phyloP scores from a whole-genome alignment of 306 rosid species.

The Leucaena leucocephala region DNA sequence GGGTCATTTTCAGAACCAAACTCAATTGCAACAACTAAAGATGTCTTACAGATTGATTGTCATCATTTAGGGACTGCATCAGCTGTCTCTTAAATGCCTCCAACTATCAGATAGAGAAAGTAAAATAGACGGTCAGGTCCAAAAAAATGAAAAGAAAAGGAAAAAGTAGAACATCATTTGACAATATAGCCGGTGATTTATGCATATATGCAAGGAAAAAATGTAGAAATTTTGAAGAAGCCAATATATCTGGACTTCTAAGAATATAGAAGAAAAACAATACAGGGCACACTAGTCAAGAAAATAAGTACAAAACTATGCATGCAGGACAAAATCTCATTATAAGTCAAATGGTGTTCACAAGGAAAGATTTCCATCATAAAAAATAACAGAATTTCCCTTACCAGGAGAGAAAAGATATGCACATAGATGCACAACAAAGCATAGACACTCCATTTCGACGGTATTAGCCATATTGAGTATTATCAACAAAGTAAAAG shows the following conservation, averaged over 20 bases:
- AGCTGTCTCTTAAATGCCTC: constrained; percentile 61
- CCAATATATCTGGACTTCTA: background rate
- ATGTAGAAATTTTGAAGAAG: constrained; percentile 11
- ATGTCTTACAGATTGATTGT: constrained; percentile 75
- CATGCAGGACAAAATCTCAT: constrained; percentile 11
- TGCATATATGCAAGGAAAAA: constrained; percentile 12
- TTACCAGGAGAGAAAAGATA: background rate
- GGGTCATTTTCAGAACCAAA: constrained; percentile 24
- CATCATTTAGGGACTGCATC: constrained; percentile 87
- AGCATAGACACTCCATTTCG: background rate
- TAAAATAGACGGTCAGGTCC: constrained; percentile 4
- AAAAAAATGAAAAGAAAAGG: background rate
- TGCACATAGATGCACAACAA: background rate
- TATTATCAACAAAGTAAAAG: background rate
- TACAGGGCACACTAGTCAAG: background rate
- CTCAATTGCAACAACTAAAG: constrained; percentile 12
- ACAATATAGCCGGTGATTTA: constrained; percentile 9
- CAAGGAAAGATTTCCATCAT: background rate
- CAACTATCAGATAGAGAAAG: constrained; percentile 33
- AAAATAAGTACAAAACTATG: constrained; percentile 5
- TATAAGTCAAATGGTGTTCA: background rate
- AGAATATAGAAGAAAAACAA: background rate
- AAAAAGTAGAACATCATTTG: constrained; percentile 8
- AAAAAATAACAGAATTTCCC: background rate
- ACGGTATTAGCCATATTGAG: background rate